These are phyloP conservation scores for Xylaria palmicola DNA, from an alignment of 495 filamentous ascomycete genomes.

Conservation along the genomic window DNA sequence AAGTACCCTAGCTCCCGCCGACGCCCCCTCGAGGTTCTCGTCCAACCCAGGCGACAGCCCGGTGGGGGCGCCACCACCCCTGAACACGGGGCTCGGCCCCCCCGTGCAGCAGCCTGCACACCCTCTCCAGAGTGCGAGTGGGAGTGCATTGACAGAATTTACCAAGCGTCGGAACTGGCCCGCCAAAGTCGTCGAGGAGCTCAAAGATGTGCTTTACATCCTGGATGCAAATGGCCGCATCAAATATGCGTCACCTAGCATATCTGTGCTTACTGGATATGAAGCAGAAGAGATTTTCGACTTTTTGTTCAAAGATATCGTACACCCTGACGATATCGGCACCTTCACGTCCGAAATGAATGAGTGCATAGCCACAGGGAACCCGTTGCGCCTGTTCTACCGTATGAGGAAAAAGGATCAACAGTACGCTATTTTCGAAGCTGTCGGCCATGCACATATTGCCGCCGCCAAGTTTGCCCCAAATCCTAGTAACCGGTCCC, in stretches of 20 bases:
- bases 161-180: constrained; percentile 88
- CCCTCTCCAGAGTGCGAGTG: constrained; percentile 47
- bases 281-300: constrained; percentile 66
- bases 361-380: constrained; percentile 81
- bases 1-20: constrained; percentile 21
- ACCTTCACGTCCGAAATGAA: constrained; percentile 88
- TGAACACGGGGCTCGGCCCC: constrained; percentile 18
- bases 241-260: constrained; percentile 79
- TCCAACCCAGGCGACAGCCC: constrained; percentile 24
- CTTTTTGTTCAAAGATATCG: constrained; percentile 70
- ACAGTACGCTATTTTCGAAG: constrained; percentile 77
- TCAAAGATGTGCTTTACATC: constrained; percentile 86
- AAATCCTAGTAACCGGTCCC: constrained; percentile 59
- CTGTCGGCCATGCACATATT: constrained; percentile 88
- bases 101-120: constrained; percentile 20
- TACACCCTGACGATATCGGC: constrained; percentile 84
- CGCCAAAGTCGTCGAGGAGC: constrained; percentile 81
- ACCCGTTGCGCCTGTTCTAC: constrained; percentile 83
- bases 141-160: constrained; percentile 73
- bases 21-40: constrained; percentile 23
- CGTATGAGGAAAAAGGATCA: constrained; percentile 77
- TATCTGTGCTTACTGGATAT: constrained; percentile 76
- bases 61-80: constrained; percentile 43
- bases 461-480: constrained; percentile 64
- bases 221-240: constrained; percentile 81